Conservation (phyloP, 495 filamentous ascomycete genomes). For the Podospora appendiculata region DNA sequence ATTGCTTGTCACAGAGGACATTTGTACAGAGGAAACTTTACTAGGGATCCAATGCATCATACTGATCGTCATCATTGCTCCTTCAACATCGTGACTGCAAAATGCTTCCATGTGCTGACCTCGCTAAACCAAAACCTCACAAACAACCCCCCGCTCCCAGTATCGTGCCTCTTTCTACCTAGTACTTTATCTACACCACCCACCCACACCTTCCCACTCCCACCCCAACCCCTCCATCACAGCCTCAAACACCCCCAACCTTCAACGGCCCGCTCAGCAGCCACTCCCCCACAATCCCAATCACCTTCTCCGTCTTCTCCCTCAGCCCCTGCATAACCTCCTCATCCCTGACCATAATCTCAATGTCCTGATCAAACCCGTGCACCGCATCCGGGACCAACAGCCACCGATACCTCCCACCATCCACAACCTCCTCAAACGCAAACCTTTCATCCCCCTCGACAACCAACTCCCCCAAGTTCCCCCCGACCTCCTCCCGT, state of each 20-base stretch:
- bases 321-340: constrained; percentile 17
- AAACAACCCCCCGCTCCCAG: too few relatives aligned
- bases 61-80: too few relatives aligned
- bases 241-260: background rate
- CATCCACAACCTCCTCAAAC: constrained; percentile 20
- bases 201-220: background rate
- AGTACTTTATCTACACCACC: too few relatives aligned
- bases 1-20: too few relatives aligned
- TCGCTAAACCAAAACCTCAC: too few relatives aligned
- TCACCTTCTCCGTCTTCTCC: constrained; percentile 26
- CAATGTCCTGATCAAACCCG: constrained; percentile 26
- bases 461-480: constrained; percentile 15
- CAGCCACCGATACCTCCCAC: constrained; percentile 26
- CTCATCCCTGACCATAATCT: constrained; percentile 2
- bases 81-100: too few relatives aligned
- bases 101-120: too few relatives aligned
- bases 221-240: background rate
- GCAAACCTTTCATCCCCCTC: constrained; percentile 28
- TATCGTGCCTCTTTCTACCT: too few relatives aligned
- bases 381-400: constrained; percentile 33
- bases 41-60: too few relatives aligned
- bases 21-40: too few relatives aligned
- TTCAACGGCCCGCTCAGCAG: constrained; percentile 11
- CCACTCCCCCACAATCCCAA: constrained; percentile 28
- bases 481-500: constrained; percentile 3